Percentiles rank a stretch among this genome's conserved stretches.
phyloP scores from a whole-genome alignment of 768 basidiomycete genomes.

The Suillus sp. region DNA sequence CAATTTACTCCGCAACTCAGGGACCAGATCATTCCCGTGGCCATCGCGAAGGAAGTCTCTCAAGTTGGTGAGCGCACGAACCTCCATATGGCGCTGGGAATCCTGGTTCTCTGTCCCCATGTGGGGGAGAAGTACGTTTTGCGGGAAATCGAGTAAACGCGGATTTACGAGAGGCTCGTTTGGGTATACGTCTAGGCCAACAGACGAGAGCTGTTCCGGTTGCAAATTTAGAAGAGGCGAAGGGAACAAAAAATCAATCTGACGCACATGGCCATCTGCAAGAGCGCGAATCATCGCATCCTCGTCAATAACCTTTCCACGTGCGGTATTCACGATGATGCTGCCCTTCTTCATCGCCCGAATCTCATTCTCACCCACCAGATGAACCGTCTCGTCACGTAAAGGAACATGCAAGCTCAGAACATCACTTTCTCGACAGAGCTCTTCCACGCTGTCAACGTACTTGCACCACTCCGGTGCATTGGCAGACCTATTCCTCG shows the following conservation, averaged over 20 bases:
- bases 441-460: constrained; percentile 59
- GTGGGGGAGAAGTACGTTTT: constrained; percentile 86
- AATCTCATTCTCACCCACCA: constrained; percentile 78
- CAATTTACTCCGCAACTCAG: constrained; percentile 44
- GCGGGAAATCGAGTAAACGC: constrained; percentile 75
- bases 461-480: constrained; percentile 81
- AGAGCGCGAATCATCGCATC: constrained; percentile 83
- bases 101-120: constrained; percentile 90
- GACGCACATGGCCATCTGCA: constrained; percentile 82
- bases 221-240: neutral
- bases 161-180: constrained; percentile 83
- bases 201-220: constrained; percentile 61
- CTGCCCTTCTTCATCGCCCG: constrained; percentile 74
- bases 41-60: constrained; percentile 68
- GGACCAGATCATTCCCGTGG: constrained; percentile 65
- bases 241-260: neutral
- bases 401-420: constrained; percentile 87
- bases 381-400: constrained; percentile 67
- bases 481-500: constrained; percentile 53
- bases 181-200: constrained; percentile 86
- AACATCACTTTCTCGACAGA: constrained; percentile 76
- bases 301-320: constrained; percentile 92
- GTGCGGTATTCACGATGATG: constrained; percentile 83
- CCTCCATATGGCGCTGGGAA: constrained; percentile 79
- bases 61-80: constrained; percentile 79